Percentiles rank a stretch among this genome's conserved stretches.
phyloP scores from a whole-genome alignment of 768 basidiomycete species.

The Boletus subparvulus region DNA sequence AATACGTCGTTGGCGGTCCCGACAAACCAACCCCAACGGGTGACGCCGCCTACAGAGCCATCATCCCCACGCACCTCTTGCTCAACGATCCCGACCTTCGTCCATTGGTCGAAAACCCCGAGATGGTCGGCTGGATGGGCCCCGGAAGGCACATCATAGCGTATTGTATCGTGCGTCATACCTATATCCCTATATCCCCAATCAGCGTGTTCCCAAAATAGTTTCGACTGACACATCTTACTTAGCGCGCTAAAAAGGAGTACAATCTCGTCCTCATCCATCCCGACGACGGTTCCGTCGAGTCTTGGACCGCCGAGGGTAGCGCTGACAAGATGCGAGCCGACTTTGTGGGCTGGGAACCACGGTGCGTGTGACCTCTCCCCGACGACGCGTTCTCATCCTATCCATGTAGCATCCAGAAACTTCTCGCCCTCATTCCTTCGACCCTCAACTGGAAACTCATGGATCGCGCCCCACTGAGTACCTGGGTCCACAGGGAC shows the following conservation, averaged over 20 bases:
- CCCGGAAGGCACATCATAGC: constrained; percentile 47
- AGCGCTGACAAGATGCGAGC: constrained; percentile 46
- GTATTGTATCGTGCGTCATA: constrained; percentile 41
- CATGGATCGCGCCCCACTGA: constrained; percentile 48
- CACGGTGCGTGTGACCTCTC: constrained; percentile 34
- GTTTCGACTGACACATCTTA: background rate
- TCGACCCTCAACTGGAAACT: constrained; percentile 48
- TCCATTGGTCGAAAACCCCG: constrained; percentile 47
- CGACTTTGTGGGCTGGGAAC: constrained; percentile 50
- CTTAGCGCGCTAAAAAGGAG: constrained; percentile 36
- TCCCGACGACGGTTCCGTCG: constrained; percentile 39
- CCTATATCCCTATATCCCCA: too few species aligned
- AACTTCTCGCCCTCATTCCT: constrained; percentile 45
- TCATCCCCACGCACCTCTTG: constrained; percentile 46
- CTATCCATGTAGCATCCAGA: constrained; percentile 38
- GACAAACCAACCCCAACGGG: constrained; percentile 54
- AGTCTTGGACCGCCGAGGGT: constrained; percentile 47
- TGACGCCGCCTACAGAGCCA: constrained; percentile 61
- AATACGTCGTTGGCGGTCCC: constrained; percentile 48
- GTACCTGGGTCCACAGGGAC: constrained; percentile 47
- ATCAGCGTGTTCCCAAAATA: background rate
- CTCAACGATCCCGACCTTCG: constrained; percentile 52
- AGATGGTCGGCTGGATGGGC: constrained; percentile 63
- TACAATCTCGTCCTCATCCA: constrained; percentile 48
- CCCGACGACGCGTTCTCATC: constrained; percentile 2